phyloP scores from a whole-genome alignment of 805 yeast genomes.

The Torulaspora microellipsoides region DNA sequence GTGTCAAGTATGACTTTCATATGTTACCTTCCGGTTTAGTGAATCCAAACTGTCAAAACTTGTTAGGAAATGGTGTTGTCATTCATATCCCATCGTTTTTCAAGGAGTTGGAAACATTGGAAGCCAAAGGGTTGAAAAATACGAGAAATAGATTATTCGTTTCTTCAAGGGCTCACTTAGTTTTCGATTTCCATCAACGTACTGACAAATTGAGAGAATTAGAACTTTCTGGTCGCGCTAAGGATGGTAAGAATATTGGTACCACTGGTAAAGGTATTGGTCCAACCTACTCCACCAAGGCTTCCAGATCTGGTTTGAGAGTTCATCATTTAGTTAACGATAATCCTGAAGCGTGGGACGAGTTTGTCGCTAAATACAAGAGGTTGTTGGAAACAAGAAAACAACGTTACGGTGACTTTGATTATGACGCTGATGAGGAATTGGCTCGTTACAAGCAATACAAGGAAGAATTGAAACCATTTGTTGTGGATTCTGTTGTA shows the following conservation, averaged over 20 bases:
- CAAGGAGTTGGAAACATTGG: slow-evolving; percentile 75
- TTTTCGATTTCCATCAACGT: slow-evolving; percentile 96
- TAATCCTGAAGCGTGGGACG: slow-evolving; percentile 90
- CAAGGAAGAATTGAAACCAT: slow-evolving; percentile 74
- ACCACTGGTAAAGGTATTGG: slow-evolving; percentile 99
- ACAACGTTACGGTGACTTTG: slow-evolving; percentile 90
- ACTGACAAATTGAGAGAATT: slow-evolving; percentile 94
- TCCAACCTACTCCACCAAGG: slow-evolving; percentile 95
- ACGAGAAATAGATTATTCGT: slow-evolving; percentile 69
- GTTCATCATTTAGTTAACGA: slow-evolving; percentile 92
- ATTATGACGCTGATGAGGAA: slow-evolving; percentile 78
- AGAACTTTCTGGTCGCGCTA: slow-evolving; percentile 57
- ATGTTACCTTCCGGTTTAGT: slow-evolving; percentile 98
- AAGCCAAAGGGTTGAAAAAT: slow-evolving; percentile 65
- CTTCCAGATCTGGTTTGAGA: slow-evolving; percentile 93
- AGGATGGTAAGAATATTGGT: slow-evolving; percentile 78
- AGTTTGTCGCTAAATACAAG: slow-evolving; percentile 71
- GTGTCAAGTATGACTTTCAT: slow-evolving; percentile 91
- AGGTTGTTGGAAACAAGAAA: slow-evolving; percentile 76
- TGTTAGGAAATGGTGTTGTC: slow-evolving; percentile 95
- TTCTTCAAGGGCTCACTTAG: slow-evolving; percentile 92
- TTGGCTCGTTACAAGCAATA: slow-evolving; percentile 68
- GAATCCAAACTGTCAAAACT: slow-evolving; percentile 82
- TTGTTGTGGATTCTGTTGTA: slow-evolving; percentile 87
- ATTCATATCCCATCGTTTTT: slow-evolving; percentile 92